phyloP scores from a whole-genome alignment of 371 early-diverging fungal genomes.

The Rhizopus delemar region DNA sequence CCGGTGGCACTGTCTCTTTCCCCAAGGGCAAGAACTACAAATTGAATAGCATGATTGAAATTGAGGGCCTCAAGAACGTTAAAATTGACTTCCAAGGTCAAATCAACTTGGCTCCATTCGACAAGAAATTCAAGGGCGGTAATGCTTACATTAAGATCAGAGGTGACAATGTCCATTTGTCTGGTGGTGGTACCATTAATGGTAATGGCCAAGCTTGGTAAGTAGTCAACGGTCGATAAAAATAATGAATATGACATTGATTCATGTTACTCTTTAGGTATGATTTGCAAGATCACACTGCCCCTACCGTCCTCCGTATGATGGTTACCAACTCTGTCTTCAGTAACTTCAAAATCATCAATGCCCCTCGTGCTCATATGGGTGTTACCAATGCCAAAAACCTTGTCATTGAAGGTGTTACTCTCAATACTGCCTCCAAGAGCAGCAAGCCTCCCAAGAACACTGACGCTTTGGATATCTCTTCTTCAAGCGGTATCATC shows the following conservation, averaged over 20 bases:
- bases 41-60: no score
- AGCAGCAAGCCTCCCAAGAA: slow-evolving; percentile 28
- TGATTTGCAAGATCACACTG: slow-evolving; percentile 22
- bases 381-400: slow-evolving; percentile 31
- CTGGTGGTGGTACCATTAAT: slow-evolving; percentile 29
- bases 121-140: slow-evolving; percentile 26
- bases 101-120: slow-evolving; percentile 28
- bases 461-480: slow-evolving; percentile 38
- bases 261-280: no score
- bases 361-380: slow-evolving; percentile 37
- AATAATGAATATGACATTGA: no score
- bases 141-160: slow-evolving; percentile 28
- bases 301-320: slow-evolving; percentile 37
- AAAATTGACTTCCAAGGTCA: slow-evolving; percentile 34
- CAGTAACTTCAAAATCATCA: slow-evolving; percentile 32
- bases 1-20: slow-evolving; percentile 40
- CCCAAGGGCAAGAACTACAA: slow-evolving; percentile 25
- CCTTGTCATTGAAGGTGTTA: slow-evolving; percentile 27
- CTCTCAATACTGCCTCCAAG: slow-evolving; percentile 30
- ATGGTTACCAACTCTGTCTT: slow-evolving; percentile 36
- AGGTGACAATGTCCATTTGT: slow-evolving; percentile 32
- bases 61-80: slow-evolving; percentile 28
- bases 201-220: slow-evolving; percentile 42
- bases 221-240: slow-evolving; percentile 15
- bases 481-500: slow-evolving; percentile 28